Conservation (phyloP, 2,329 filamentous ascomycete species). For the Fonsecaea erecta region DNA sequence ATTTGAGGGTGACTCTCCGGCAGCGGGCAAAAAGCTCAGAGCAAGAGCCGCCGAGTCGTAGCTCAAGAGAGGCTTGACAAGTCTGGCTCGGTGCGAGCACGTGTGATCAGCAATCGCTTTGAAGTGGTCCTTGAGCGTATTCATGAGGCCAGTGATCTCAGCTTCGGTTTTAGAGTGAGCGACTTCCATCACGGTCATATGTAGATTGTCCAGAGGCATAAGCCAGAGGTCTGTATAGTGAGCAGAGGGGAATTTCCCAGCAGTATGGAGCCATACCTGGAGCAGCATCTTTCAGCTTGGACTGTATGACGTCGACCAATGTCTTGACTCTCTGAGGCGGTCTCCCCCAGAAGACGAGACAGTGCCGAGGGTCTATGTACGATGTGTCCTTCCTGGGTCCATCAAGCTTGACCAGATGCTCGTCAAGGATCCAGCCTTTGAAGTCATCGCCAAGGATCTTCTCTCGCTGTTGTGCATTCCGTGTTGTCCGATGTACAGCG, state of each 20-base stretch:
- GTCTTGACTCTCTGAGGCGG: slow-evolving; percentile 73
- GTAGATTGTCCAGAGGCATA: slow-evolving; percentile 77
- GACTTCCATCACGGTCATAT: slow-evolving; percentile 84
- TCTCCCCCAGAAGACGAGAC: slow-evolving; percentile 85
- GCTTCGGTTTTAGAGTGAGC: slow-evolving; percentile 74
- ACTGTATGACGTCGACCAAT: slow-evolving; percentile 72
- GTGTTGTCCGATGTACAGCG: slow-evolving; percentile 70
- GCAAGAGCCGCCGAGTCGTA: slow-evolving; percentile 86
- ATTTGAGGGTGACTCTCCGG: slow-evolving; percentile 57
- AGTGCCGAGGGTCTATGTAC: slow-evolving; percentile 77
- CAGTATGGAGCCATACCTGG: slow-evolving; percentile 63
- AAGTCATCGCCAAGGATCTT: slow-evolving; percentile 72
- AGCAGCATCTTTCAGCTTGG: slow-evolving; percentile 64
- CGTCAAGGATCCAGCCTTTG: slow-evolving; percentile 73
- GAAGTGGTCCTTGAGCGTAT: slow-evolving; percentile 57
- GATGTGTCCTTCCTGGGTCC: slow-evolving; percentile 67
- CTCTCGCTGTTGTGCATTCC: slow-evolving; percentile 75
- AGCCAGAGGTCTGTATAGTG: slow-evolving; percentile 72
- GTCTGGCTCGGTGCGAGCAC: slow-evolving; percentile 68
- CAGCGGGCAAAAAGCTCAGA: slow-evolving; percentile 81
- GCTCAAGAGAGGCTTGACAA: slow-evolving; percentile 81
- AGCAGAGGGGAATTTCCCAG: slow-evolving; percentile 11
- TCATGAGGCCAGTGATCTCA: slow-evolving; percentile 69
- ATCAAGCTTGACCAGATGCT: slow-evolving; percentile 72
- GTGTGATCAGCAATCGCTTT: slow-evolving; percentile 62